Conservation (phyloP, 2,329 filamentous ascomycete species). For the Leptographium galeiforme region DNA sequence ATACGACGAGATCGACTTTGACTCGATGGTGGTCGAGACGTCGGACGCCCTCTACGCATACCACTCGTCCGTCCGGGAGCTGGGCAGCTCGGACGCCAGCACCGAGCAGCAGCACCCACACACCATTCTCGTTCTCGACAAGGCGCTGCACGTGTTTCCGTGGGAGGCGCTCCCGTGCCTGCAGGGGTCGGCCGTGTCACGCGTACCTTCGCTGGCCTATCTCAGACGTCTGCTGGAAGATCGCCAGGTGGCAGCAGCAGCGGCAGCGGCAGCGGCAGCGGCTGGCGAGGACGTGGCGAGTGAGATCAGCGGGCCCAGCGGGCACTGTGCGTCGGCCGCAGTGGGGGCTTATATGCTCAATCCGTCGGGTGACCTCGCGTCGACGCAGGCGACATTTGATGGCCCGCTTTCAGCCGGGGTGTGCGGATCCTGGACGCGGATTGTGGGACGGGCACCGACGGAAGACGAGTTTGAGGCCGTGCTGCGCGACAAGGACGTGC, state of each 20-base stretch:
- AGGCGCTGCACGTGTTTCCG: constrained; percentile 77
- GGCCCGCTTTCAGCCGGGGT: constrained; percentile 47
- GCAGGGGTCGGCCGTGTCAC: constrained; percentile 63
- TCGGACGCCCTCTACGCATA: constrained; percentile 74
- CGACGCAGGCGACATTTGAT: constrained; percentile 66
- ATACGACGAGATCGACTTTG: constrained; percentile 95
- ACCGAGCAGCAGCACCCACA: constrained; percentile 37
- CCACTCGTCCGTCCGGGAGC: constrained; percentile 37
- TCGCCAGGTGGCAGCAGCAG: constrained; percentile 17
- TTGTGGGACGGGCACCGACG: constrained; percentile 54
- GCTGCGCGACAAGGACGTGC: constrained; percentile 53
- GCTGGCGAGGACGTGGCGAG: neutral
- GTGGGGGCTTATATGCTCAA: constrained; percentile 76
- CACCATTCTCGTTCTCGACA: constrained; percentile 83
- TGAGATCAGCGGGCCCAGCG: constrained; percentile 15
- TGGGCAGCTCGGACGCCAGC: constrained; percentile 8
- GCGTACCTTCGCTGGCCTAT: constrained; percentile 75
- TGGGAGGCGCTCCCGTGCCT: constrained; percentile 94
- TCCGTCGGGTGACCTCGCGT: constrained; percentile 68
- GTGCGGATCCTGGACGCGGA: constrained; percentile 53
- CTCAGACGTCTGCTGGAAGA: constrained; percentile 63
- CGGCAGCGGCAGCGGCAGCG: neutral
- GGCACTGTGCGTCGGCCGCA: constrained; percentile 38
- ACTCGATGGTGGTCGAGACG: constrained; percentile 77
- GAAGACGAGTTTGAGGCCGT: constrained; percentile 64